phyloP scores from a whole-genome alignment of 495 filamentous ascomycete species.

The Daldinia concentrica region DNA sequence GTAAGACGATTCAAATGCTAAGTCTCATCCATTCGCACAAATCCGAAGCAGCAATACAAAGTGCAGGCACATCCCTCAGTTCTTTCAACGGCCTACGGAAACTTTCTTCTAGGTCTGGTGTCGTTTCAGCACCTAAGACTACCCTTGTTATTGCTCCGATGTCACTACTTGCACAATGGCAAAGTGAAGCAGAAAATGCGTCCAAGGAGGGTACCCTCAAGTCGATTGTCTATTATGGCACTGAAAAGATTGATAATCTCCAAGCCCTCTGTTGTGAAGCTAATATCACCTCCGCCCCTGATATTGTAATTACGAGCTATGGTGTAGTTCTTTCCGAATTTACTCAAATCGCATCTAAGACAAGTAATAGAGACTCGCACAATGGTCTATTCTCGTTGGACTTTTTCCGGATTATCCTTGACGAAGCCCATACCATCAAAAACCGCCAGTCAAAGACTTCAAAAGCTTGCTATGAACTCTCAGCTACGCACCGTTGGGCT shows the following conservation, averaged over 20 bases:
- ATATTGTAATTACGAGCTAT: conserved; percentile 95
- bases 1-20: conserved; percentile 98
- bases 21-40: conserved; percentile 88
- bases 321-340: conserved; percentile 92
- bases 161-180: conserved; percentile 93
- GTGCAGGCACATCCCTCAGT: conserved; percentile 45
- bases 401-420: conserved; percentile 93
- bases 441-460: conserved; percentile 90
- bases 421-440: conserved; percentile 95
- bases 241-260: conserved; percentile 79
- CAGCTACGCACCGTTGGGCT: conserved; percentile 87
- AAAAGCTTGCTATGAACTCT: conserved; percentile 89
- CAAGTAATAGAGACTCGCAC: conserved; percentile 64
- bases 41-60: conserved; percentile 60
- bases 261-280: conserved; percentile 77
- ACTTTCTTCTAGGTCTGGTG: conserved; percentile 56
- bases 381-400: conserved; percentile 88
- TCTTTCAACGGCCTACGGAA: conserved; percentile 40
- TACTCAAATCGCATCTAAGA: conserved; percentile 67
- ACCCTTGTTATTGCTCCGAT: conserved; percentile 96
- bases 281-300: conserved; percentile 79
- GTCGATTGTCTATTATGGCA: conserved; percentile 89
- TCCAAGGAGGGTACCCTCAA: conserved; percentile 83
- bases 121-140: conserved; percentile 81
- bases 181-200: conserved; percentile 90